Conservation (phyloP, 441 rosid species). For the Populus hybrid region DNA sequence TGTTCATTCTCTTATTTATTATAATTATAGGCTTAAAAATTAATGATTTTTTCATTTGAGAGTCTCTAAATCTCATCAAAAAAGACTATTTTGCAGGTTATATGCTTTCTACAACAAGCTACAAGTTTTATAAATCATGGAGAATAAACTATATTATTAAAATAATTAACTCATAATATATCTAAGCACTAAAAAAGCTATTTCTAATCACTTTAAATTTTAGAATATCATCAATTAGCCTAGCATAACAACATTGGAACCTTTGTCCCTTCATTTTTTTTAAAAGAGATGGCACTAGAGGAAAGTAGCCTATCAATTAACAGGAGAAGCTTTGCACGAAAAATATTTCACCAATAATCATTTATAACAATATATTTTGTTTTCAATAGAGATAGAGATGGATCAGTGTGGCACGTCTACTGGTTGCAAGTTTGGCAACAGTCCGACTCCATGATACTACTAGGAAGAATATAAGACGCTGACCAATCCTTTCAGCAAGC, state of each 20-base stretch:
- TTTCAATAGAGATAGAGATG: slow-evolving; percentile 25
- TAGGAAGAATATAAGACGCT: slow-evolving; percentile 26
- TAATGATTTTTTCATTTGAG: no score
- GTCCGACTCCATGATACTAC: slow-evolving; percentile 21
- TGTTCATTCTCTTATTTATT: no score
- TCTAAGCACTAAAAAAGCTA: no score
- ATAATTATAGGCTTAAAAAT: no score
- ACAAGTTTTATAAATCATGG: no score
- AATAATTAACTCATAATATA: no score
- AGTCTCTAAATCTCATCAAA: no score
- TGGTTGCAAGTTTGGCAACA: slow-evolving; percentile 34
- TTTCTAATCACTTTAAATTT: no score
- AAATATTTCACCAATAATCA: background rate
- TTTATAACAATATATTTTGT: background rate
- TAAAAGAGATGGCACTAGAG: background rate
- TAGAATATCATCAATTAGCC: background rate
- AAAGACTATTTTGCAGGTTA: no score
- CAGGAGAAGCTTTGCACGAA: slow-evolving; percentile 10
- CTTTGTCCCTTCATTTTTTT: slow-evolving; percentile 13
- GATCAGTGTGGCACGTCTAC: slow-evolving; percentile 31
- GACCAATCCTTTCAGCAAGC: slow-evolving; percentile 17
- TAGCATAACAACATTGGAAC: slow-evolving; percentile 11
- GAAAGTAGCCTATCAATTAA: slow-evolving; percentile 15
- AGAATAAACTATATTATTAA: no score
- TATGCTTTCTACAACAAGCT: no score